Conservation (phyloP, 208 protist genomes). For the Leishmania tarentolae region DNA sequence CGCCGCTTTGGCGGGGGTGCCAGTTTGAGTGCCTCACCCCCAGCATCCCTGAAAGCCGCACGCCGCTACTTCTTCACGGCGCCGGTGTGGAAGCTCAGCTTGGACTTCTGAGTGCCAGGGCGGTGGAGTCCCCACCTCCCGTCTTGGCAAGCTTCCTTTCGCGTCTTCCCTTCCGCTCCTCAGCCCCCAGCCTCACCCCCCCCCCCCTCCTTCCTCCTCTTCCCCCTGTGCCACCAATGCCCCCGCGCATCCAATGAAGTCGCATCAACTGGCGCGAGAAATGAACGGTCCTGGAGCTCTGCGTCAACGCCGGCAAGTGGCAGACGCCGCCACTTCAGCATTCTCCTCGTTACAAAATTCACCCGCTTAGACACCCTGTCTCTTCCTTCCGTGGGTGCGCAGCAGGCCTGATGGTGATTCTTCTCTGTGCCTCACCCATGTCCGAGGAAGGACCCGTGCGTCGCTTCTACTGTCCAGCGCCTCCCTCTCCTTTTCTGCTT, state of each 20-base stretch:
- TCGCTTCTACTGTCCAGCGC: too few relatives aligned
- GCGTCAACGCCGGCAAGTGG: background rate
- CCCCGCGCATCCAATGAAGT: background rate
- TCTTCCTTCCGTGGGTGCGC: background rate
- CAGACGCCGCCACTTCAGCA: background rate
- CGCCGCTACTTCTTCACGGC: slow-evolving; percentile 23
- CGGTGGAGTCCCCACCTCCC: slow-evolving; percentile 16
- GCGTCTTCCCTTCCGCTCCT: background rate
- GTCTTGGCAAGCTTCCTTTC: background rate
- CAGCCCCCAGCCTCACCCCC: too few relatives aligned
- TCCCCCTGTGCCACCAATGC: background rate
- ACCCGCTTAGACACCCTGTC: too few relatives aligned
- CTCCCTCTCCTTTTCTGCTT: too few relatives aligned
- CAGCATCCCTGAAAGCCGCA: slow-evolving; percentile 57
- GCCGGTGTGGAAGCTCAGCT: slow-evolving; percentile 12
- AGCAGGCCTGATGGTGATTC: background rate
- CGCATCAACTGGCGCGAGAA: background rate
- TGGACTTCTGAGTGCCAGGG: background rate
- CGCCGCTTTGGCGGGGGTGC: slow-evolving; percentile 8
- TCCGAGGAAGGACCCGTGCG: too few relatives aligned
- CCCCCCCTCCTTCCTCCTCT: background rate
- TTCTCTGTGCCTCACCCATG: too few relatives aligned
- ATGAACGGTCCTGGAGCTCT: background rate
- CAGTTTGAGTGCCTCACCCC: slow-evolving; percentile 32
- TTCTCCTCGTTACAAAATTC: too few relatives aligned